Conservation (phyloP, 177 flowering plant genomes). For the Tripterygium wilfordii region DNA sequence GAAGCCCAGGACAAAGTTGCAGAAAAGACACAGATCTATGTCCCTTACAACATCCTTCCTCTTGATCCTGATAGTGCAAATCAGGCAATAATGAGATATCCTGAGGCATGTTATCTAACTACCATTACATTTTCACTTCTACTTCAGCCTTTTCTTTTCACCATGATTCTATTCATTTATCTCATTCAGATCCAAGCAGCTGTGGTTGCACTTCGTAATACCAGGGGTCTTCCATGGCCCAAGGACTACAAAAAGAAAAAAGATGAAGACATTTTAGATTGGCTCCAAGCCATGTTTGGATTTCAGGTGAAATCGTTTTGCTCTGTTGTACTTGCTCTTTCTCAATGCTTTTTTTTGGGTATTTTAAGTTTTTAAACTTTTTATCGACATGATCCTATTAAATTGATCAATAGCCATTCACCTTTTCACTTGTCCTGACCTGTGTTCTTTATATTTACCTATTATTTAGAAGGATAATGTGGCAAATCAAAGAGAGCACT, state of each 20-base stretch:
- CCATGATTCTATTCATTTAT: background rate
- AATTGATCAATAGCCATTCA: background rate
- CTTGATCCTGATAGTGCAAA: constrained; percentile 97
- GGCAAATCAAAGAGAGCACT: constrained; percentile 98
- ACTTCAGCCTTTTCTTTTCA: background rate
- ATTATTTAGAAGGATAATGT: constrained; percentile 79
- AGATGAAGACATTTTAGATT: constrained; percentile 91
- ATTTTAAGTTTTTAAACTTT: background rate
- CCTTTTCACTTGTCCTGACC: background rate
- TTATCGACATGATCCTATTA: constrained; percentile 5
- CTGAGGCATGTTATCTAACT: constrained; percentile 57
- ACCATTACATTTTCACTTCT: background rate
- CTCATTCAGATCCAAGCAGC: constrained; percentile 78
- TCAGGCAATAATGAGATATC: constrained; percentile 91
- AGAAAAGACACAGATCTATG: constrained; percentile 77
- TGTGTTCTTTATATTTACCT: background rate
- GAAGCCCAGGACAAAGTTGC: constrained; percentile 87
- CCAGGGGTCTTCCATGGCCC: constrained; percentile 98
- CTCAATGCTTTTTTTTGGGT: background rate
- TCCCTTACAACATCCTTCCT: constrained; percentile 96
- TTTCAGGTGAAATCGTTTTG: constrained; percentile 63
- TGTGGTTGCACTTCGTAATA: constrained; percentile 87
- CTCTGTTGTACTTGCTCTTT: background rate
- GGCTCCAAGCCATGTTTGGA: constrained; percentile 99
- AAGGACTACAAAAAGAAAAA: constrained; percentile 67